Evolutionary conservation across 2,329 filamentous ascomycete species (phyloP).

Genomic region (Cadophora sp.): DNA sequence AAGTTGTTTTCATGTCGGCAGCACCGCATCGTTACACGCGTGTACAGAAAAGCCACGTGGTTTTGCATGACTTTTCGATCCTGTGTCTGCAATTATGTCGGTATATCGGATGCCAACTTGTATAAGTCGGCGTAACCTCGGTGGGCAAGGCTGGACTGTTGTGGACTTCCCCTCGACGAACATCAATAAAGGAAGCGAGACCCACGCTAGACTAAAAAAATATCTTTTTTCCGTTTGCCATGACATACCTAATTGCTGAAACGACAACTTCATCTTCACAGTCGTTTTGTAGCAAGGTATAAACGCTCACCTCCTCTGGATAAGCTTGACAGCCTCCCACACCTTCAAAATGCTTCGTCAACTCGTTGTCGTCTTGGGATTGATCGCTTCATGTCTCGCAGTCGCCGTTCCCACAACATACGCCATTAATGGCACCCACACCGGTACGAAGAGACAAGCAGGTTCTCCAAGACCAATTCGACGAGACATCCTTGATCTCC

Average conservation of each 20-base stretch:
- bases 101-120: neutral
- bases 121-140: constrained; percentile 12
- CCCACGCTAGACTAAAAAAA: neutral
- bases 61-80: constrained; percentile 6
- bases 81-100: constrained; percentile 1
- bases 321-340: neutral
- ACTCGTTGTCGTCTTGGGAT: neutral
- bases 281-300: neutral
- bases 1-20: neutral
- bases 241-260: neutral
- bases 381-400: constrained; percentile 12
- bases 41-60: constrained; percentile 11
- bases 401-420: constrained; percentile 4
- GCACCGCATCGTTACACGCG: constrained; percentile 8
- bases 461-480: constrained; percentile 33
- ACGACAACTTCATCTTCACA: neutral
- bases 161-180: neutral
- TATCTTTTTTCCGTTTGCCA: constrained; percentile 3
- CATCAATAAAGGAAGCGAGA: constrained; percentile 9
- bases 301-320: neutral
- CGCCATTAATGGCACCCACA: constrained; percentile 33
- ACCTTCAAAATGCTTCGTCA: constrained; percentile 17
- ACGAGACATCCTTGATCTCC: constrained; percentile 36
- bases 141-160: constrained; percentile 15
- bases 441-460: constrained; percentile 27